Percentiles rank a stretch among this genome's conserved stretches.
Conservation (phyloP, 78 protist genomes). For the Salpingoeca rosetta region DNA sequence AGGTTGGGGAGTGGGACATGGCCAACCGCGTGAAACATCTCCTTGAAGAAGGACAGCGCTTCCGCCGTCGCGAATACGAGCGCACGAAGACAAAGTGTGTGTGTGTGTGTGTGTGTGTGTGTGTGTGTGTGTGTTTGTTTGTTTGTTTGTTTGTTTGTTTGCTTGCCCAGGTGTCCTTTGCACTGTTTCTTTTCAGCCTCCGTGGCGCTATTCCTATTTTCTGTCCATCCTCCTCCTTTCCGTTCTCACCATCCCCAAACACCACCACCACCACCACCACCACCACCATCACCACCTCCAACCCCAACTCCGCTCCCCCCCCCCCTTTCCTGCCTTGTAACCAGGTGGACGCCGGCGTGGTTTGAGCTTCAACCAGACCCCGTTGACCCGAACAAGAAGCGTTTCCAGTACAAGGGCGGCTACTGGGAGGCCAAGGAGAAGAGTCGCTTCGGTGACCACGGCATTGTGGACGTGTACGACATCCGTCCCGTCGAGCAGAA, state of each 20-base stretch:
- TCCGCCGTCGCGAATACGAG: not conserved
- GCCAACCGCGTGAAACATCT: not conserved
- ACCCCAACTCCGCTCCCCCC: too few relatives aligned
- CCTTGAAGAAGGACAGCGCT: not conserved
- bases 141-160: not conserved
- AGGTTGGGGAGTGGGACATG: not conserved
- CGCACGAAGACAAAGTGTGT: not conserved
- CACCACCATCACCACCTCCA: too few relatives aligned
- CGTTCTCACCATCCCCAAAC: not conserved
- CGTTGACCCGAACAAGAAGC: not conserved
- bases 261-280: too few relatives aligned
- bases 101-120: not conserved
- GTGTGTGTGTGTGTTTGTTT: not conserved
- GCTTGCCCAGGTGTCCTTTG: not conserved
- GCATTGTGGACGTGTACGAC: not conserved
- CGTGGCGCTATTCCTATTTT: not conserved
- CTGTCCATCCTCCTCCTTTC: not conserved
- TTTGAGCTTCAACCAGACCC: not conserved
- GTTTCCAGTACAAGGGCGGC: not conserved
- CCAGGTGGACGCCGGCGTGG: not conserved
- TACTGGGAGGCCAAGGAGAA: slow-evolving; percentile 20
- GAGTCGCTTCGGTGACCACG: not conserved
- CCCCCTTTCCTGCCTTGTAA: too few relatives aligned
- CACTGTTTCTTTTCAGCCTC: not conserved
- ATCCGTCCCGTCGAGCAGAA: not conserved